Evolutionary conservation across 495 filamentous ascomycete species (phyloP), one percentile per base, ranked within the genome.

Genomic region (Penicillium fimorum): DNA sequence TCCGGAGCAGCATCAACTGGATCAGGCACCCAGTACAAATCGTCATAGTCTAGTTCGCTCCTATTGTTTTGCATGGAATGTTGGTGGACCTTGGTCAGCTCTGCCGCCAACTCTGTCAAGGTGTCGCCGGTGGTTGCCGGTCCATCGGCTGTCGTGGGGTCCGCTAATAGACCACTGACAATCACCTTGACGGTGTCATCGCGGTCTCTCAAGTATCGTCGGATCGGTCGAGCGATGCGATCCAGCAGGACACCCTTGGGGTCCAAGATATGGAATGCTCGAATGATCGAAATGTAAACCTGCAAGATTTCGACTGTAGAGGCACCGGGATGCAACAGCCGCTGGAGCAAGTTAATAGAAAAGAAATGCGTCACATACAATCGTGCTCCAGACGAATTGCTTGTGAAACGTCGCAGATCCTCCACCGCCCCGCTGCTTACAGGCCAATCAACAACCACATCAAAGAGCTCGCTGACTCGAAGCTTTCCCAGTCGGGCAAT

Each of bases 1-100:
- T 95, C 92, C 8, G 90, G 88, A 15, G 89, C 91, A 1, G 94
- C 95, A 68, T 99, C 94, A 25, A 96, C 82, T 2, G 94, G 94
- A 63, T 96, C 89, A 1, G 94, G 94, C 17, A 87, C 77, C 94
- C 94, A 99, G 52, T 82, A 82, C 84, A 95, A 86, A 67, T 97
- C 91, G 60, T 92, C 83, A 82, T 85, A 97, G 70, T 95, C 88
- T 11, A 94, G 72, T 40, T 89, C 90, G 47, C 89, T 83, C 38
- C 84, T 82, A 8, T 82, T 80, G 11, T 73, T 73, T 48, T 71
- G 74, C 48, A 60, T 70, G 27, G 75, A 75, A 37, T 79, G 69
- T 48, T 82, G 74, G 50, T 81, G 66, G 50, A 86, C 76, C 68
- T 87, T 78, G 49, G 81, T 78, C 44, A 97, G 81, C 55, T 97